Base-by-base conservation (phyloP, 225 moss, liverwort and hornwort genomes). In the Ulota crispa region DNA sequence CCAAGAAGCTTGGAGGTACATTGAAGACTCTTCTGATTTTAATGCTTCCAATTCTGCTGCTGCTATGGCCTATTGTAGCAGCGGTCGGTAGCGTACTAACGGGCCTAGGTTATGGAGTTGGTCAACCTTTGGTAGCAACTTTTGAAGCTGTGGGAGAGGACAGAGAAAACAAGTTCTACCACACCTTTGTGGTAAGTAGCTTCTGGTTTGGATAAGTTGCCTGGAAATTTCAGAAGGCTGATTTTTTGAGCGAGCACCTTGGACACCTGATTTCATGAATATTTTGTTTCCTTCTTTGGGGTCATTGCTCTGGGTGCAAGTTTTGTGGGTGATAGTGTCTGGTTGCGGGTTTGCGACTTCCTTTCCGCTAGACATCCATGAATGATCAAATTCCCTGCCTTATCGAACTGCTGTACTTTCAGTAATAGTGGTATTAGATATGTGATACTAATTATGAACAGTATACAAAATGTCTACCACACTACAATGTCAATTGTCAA, bases 71-170 rank as follows among this genome's bases (percentile, higher is more conserved):
- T 47, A 11, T 91, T 36, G 80, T 72, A 30, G 88, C 87, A 31
- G 84, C 90, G 36, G 65, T 91, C 64, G 96, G 83, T 61, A 93
- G 92, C 79, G 32, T 93, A 60, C 86, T 97, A n/a, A 88, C 89
- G 73, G 96, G 96, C 36, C 60, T 97, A 54, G 96, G 92, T 63
- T 97, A 97, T 84, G 94, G 96, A 77, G 84, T 93, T 60, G 88
- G 93, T 62, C 91, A 91, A 60, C 96, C 96, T 27, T 74, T 93
- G 88, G 95, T 97, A 70, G 95, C 92, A 73, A 97, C 96, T 65
- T 95, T 97, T 79, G 96, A 97, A 87, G 93, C 96, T 62, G 88
- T 92, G 57, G 93, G 96, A 77, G 88, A 86, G 72, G 64, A 64
- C 76, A 87, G 80, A 70, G 80, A 89, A 39, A 54, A 80, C 41